Conservation (phyloP, 1,284 basidiomycete genomes). For the Sutorius eximius region DNA sequence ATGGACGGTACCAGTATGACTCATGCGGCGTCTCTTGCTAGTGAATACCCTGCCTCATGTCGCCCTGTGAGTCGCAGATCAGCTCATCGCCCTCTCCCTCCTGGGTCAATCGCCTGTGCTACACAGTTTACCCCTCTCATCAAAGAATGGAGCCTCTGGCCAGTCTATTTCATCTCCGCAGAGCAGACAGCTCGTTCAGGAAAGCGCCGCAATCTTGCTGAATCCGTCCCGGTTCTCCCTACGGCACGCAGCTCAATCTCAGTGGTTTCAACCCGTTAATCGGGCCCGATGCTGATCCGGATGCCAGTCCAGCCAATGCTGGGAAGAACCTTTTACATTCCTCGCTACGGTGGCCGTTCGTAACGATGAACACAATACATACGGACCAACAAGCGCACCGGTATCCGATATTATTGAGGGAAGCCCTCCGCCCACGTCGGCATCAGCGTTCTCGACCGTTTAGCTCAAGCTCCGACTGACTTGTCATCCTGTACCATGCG, state of each 20-base stretch:
- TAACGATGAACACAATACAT: neutral
- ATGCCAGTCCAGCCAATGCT: neutral
- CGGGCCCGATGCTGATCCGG: slow-evolving; percentile 30
- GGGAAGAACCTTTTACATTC: neutral
- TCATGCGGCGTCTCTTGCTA: slow-evolving; percentile 11
- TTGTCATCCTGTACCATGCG: slow-evolving; percentile 12
- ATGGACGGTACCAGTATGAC: slow-evolving; percentile 16
- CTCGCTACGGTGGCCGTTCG: neutral
- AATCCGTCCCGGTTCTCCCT: slow-evolving; percentile 31
- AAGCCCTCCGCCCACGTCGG: slow-evolving; percentile 34
- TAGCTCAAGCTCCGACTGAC: slow-evolving; percentile 28
- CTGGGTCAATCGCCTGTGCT: slow-evolving; percentile 13
- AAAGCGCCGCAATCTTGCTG: slow-evolving; percentile 19
- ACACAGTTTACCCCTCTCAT: neutral
- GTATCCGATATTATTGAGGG: slow-evolving; percentile 4
- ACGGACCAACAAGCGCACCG: slow-evolving; percentile 7
- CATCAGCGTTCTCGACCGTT: slow-evolving; percentile 17
- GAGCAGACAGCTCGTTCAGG: slow-evolving; percentile 20
- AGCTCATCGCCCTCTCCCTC: slow-evolving; percentile 16
- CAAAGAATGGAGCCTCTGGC: slow-evolving; percentile 21
- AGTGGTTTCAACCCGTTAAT: slow-evolving; percentile 2
- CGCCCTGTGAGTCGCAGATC: slow-evolving; percentile 15
- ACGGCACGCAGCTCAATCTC: slow-evolving; percentile 20
- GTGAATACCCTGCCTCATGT: slow-evolving; percentile 22
- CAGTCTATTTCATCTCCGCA: slow-evolving; percentile 33